Evolutionary conservation across 73 alveolate species (phyloP), one percentile per base, ranked within the genome.

Genomic region (Breviolum minutum): DNA sequence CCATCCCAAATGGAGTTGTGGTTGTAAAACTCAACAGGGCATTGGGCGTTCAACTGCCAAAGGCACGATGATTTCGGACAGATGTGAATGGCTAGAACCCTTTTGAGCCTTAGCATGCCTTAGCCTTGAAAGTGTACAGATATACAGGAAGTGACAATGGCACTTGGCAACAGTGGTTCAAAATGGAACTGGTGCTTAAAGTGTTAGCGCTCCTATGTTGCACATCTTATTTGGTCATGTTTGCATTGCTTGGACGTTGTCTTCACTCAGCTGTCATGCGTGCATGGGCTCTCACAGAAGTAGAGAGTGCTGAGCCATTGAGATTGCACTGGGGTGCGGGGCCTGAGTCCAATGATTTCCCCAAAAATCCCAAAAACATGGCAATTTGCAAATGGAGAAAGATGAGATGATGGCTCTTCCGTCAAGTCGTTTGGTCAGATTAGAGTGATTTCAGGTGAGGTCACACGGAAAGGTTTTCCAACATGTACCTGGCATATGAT

Each of bases 21-120:
- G 99, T 99, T 63, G 99, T 88, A 74, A 99, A 99, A 97, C 99
- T 99, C 66, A 99, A 99, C 99, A 99, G 98, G 99, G 99, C 99
- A 14, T 74, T 99, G 27, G 99, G 99, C 86, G 99, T 99, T 63
- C 99, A 99, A 64, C 95, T 99, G 86, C 99, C 99, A 40, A 99
- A 99, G 95, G 99, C 96, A 16, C 77, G 79, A 8, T 85, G 69
- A 62, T 63, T 16, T 83, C 8, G 6, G 60, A 48, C 27, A n/a
- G 48, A 63, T 12, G 63, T 10, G 40, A 12, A 40, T 17, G 7
- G 14, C 12, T 80, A 12, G 69, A 9, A 80, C 89, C n/a, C 91
- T n/a, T 26, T 17, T 83, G 76, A 83, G 12, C 9, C 24, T 20
- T 22, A 20, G 26, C 63, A 27, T 13, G 17, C 40, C 30, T 40